Percentiles rank a stretch among this genome's conserved stretches.
These are phyloP conservation scores for Akanthomyces uredinophilus DNA, from an alignment of 2,329 filamentous ascomycete species.

Conservation along the genomic window DNA sequence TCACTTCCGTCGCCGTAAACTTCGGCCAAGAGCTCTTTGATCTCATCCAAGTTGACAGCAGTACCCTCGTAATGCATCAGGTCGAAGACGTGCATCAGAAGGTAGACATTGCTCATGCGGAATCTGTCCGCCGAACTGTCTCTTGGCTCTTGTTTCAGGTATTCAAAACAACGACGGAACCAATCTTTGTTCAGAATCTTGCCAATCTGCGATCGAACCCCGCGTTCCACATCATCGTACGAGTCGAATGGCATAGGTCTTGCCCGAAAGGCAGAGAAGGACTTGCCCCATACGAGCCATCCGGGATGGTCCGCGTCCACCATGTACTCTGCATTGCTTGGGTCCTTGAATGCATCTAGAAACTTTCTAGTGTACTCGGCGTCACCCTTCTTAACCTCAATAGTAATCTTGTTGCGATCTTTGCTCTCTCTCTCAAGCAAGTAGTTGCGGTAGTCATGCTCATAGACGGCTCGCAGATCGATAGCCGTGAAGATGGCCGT, in stretches of 20 bases:
- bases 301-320: conserved; percentile 89
- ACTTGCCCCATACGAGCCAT: conserved; percentile 93
- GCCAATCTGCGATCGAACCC: conserved; percentile 73
- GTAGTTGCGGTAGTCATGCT: conserved; percentile 83
- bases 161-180: conserved; percentile 84
- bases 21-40: conserved; percentile 71
- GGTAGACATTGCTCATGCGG: conserved; percentile 78
- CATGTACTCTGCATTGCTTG: conserved; percentile 68
- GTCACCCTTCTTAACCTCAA: conserved; percentile 70
- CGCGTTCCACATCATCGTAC: conserved; percentile 77
- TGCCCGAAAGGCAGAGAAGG: conserved; percentile 72
- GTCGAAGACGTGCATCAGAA: conserved; percentile 86
- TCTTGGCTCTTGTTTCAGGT: conserved; percentile 91
- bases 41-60: conserved; percentile 74
- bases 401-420: conserved; percentile 68
- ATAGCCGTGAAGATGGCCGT: conserved; percentile 74
- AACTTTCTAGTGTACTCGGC: conserved; percentile 74
- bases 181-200: conserved; percentile 74
- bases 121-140: conserved; percentile 80
- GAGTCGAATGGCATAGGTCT: conserved; percentile 61
- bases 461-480: conserved; percentile 79
- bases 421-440: conserved; percentile 69
- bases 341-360: conserved; percentile 69
- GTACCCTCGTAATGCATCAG: conserved; percentile 79
- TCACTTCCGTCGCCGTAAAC: conserved; percentile 91